Evolutionary conservation across 1,284 basidiomycete genomes (phyloP), one percentile per base, ranked within the genome.

Genomic region (Athelia sp.): DNA sequence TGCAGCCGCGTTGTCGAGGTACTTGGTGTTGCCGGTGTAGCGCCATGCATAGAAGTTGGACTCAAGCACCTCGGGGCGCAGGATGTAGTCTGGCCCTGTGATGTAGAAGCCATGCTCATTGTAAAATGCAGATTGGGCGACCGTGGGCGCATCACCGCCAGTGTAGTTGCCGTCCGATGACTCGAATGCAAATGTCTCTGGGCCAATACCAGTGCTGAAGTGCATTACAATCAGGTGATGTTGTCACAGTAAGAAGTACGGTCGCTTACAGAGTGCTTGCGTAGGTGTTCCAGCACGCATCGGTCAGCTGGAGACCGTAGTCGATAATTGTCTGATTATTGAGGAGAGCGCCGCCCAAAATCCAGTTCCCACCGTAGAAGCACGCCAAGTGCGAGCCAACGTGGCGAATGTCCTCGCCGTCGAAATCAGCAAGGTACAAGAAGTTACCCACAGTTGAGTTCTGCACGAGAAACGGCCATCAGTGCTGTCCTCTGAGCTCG

Each of bases 31-130:
- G 1, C 85, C 87, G 0, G 84, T 87, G 15, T 73, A 75, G 32
- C 86, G 76, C 77, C 78, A 88, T 3, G 85, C 85, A 54, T 86
- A 85, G 69, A 88, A 88, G 68, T 88, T 89, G 48, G 80, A 84
- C 62, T 89, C 87, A n/a, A 89, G 74, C 23, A 88, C 84, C 65
- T 86, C 83, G 3, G 84, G 82, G 40, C 86, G 81, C 42, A 82
- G 68, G 56, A 72, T 65, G 51, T 78, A 79, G 54, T 82, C 65
- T 64, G 63, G 46, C 65, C 43, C 24, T 54, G 61, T 64, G 71
- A 84, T 76, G 61, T 84, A 88, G 64, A 79, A 88, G 0, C 85
- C 86, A 52, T 87, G 71, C 52, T 77, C n/a, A 15, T 75, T 43
- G 61, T 82, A 79, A 67, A 86, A 87, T 0, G 63, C 63, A 14